These are phyloP conservation scores for Candida germanica DNA, from an alignment of 805 yeast genomes.

Conservation along the genomic window DNA sequence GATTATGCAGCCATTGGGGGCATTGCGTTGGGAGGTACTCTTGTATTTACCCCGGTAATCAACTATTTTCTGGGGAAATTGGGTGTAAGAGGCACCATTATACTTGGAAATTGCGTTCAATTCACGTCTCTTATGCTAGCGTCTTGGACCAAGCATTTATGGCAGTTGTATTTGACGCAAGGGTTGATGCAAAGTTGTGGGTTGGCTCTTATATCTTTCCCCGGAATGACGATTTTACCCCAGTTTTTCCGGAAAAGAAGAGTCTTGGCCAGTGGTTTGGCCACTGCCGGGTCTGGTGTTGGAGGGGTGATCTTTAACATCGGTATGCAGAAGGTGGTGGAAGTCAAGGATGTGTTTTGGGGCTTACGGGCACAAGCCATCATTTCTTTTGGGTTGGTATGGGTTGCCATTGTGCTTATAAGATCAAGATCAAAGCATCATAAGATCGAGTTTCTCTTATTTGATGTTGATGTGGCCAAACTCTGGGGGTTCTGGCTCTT, in stretches of 20 bases:
- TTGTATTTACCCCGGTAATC: conserved; percentile 50
- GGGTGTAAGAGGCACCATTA: conserved; percentile 40
- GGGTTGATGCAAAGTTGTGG: conserved; percentile 63
- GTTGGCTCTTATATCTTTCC: conserved; percentile 53
- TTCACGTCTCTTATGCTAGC: conserved; percentile 59
- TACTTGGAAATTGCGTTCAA: conserved; percentile 49
- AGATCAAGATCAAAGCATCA: conserved; percentile 17
- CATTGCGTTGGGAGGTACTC: conserved; percentile 54
- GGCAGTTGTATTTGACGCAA: conserved; percentile 69
- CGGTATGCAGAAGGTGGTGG: conserved; percentile 45
- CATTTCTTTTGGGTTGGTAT: conserved; percentile 25
- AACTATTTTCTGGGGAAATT: conserved; percentile 44
- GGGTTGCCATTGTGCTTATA: conserved; percentile 20
- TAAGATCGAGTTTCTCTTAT: conserved; percentile 25
- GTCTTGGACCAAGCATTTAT: conserved; percentile 47
- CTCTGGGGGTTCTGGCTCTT: conserved; percentile 38
- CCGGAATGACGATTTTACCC: conserved; percentile 59
- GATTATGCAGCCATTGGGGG: conserved; percentile 73
- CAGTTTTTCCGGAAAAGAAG: conserved; percentile 69
- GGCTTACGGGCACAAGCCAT: conserved; percentile 49
- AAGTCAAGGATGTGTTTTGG: conserved; percentile 41
- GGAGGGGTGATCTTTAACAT: conserved; percentile 51
- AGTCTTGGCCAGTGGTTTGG: conserved; percentile 49
- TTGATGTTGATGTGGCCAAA: conserved; percentile 39
- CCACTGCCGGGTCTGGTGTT: conserved; percentile 50